Evolutionary conservation across 106 monocot genomes (phyloP).

Genomic region (Acorus calamus): DNA sequence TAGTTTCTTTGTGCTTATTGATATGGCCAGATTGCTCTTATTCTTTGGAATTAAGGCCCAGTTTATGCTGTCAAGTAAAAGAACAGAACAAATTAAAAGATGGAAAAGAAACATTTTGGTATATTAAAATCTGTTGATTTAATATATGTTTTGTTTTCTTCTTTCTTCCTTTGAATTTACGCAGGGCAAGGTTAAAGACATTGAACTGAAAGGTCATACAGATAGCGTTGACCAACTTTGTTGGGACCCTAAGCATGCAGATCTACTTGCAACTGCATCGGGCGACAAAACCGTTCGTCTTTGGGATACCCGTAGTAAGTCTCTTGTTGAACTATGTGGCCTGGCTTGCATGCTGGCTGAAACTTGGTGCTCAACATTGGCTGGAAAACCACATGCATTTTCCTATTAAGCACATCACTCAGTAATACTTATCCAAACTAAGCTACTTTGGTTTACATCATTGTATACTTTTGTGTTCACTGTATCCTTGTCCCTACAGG

Average conservation of each 20-base stretch:
- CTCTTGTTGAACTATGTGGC: neutral
- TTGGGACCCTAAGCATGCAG: constrained; percentile 95
- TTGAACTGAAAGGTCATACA: constrained; percentile 93
- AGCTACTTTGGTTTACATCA: too few species aligned
- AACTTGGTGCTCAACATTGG: too few species aligned
- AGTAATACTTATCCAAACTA: too few species aligned
- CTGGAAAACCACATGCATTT: too few species aligned
- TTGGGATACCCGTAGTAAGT: constrained; percentile 98
- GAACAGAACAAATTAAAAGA: too few species aligned
- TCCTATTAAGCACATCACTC: too few species aligned
- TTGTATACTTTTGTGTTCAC: neutral
- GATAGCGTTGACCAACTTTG: constrained; percentile 97
- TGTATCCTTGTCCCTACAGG: constrained; percentile 30
- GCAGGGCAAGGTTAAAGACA: constrained; percentile 88
- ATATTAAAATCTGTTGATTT: neutral
- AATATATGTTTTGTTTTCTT: neutral
- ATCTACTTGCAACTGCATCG: constrained; percentile 84
- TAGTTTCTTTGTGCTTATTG: too few species aligned
- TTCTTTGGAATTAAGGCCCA: too few species aligned
- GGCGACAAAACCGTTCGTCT: constrained; percentile 95
- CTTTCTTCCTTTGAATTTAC: constrained; percentile 1
- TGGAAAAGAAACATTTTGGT: too few species aligned
- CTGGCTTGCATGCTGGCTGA: neutral
- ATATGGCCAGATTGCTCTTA: too few species aligned
- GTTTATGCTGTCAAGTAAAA: too few species aligned